Evolutionary conservation across 306 rosid genomes (phyloP).

Genomic region (Styphnolobium japonicum): DNA sequence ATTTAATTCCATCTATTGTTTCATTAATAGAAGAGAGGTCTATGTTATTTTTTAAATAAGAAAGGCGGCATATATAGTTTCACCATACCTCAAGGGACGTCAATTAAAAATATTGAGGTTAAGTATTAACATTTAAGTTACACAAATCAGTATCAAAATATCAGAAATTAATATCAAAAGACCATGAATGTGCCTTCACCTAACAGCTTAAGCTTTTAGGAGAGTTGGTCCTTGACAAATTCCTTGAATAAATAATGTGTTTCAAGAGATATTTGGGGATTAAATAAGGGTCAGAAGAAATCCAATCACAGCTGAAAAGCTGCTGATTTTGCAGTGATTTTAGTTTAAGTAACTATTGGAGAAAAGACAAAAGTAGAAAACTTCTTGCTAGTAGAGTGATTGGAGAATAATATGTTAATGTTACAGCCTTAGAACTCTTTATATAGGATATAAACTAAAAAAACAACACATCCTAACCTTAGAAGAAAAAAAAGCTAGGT

Average conservation of each 20-base stretch:
- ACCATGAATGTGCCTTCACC: too few species aligned
- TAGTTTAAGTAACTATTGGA: background rate
- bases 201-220: too few species aligned
- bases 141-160: background rate
- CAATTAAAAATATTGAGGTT: background rate
- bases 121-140: background rate
- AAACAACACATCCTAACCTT: background rate
- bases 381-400: background rate
- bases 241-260: background rate
- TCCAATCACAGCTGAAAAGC: background rate
- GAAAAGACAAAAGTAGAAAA: background rate
- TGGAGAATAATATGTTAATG: background rate
- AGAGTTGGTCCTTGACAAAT: background rate
- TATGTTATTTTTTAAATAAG: background rate
- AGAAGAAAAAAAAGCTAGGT: background rate
- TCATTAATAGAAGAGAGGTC: too few species aligned
- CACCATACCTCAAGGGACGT: background rate
- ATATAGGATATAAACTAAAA: background rate
- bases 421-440: background rate
- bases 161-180: background rate
- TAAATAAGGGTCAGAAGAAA: background rate
- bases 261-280: background rate
- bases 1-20: background rate
- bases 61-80: background rate
- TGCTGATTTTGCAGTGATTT: background rate